Base-by-base conservation (phyloP, 2,329 filamentous ascomycete genomes). In the Aspergillus calidoustus region DNA sequence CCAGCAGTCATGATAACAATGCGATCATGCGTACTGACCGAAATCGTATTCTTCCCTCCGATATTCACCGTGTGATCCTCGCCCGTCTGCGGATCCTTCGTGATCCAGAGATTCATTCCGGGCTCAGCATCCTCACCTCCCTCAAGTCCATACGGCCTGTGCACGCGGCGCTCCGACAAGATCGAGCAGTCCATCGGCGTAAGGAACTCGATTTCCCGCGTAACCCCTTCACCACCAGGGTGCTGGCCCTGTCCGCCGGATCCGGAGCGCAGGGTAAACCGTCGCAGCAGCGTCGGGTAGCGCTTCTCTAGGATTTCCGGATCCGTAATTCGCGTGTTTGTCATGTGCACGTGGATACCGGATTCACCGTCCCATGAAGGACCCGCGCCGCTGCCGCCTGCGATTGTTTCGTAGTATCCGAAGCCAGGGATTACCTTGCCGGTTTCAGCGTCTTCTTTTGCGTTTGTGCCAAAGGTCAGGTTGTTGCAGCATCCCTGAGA, bases 381-480 rank as follows among this genome's bases (percentile, higher is more conserved):
- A 0, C 91, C 91, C 0, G 91, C 92, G 48, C 91, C 92, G 49
- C 86, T 88, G 3, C 91, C 92, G 46, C 92, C 91, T 0, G 91
- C 90, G 63, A 95, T 94, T 3, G 92, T 95, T 76, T 95, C 92
- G 74, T 94, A 94, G 80, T 94, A 95, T 9, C 91, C 91, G 72
- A 95, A 95, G 0, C 91, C 91, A 41, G 87, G 87, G n/a, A 87
- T 82, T n/a, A 72, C 69, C 5, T 84, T 82, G 58, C 85, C 82
- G 53, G 84, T 80, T 4, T 83, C 82, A 0, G 82, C 78, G 30
- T 84, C 76, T 63, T 90, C 88, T 48, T 91, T 91, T 57, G 91
- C 90, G 69, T 91, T 92, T 2, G 63, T 74, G 64, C 91, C 91
- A 71, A 95, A 95, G 0, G 91, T 94, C 6, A 95, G 83, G 74